Evolutionary conservation across 2,329 filamentous ascomycete genomes (phyloP), one percentile per base, ranked within the genome.

Genomic region (Hypoxylon sp.): DNA sequence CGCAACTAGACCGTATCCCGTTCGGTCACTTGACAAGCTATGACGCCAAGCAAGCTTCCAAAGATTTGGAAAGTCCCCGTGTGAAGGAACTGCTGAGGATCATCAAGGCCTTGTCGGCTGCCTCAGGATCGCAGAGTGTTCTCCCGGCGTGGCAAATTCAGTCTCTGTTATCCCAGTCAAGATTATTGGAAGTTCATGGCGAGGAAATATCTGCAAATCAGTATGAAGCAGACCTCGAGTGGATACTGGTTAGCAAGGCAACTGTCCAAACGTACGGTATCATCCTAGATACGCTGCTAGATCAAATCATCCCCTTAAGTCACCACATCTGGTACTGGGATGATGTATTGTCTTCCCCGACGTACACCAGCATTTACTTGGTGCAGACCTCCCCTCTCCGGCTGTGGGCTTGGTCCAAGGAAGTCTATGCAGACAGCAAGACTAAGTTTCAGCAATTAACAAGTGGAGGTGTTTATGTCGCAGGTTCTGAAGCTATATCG

Each of bases 281-380:
- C 52, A 86, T 97, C 43, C 83, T 98, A 72, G 90, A 90, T 72
- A 89, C 88, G 0, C 85, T 98, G 2, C 81, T 98, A 10, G 91
- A 95, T 60, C 91, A 96, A 74, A 97, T 94, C 10, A 89, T 95
- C 10, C 91, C 91, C 0, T 80, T 99, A 17, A 92, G 90, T 73
- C 90, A 97, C 71, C 94, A 97, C 73, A 90, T 97, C 23, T 94
- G 91, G 89, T 98, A 98, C 79, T 99, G 96, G 96, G 93, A 97
- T 75, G 92, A 96, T 72, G 87, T 98, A 1, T 82, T 97, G 30
- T 88, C 89, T 9, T 97, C 93, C 0, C 91, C 93, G 72, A 86
- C 89, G 52, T 93, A 91, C 75, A 94, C 92, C 70, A 91, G 89
- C 32, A 78, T 98, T 2, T 98, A 98, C 79, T 91, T 93, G 13